Base-by-base conservation (phyloP, 768 basidiomycete species). In the Suillus sp. region DNA sequence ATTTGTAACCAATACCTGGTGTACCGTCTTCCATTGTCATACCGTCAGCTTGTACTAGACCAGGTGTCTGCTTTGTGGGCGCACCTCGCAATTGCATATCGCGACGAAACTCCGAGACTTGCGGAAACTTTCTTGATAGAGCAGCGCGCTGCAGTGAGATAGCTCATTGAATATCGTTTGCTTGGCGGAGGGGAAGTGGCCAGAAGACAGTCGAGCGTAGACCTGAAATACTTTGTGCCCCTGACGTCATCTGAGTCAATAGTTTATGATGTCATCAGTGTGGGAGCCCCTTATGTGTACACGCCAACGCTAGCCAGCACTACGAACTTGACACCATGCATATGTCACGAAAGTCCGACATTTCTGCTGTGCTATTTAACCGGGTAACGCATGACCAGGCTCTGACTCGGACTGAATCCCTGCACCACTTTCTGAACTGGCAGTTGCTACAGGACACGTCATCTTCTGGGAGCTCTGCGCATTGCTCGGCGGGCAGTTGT, bases 11-110 rank as follows among this genome's bases (percentile, higher is more conserved):
- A 27, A 53, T 53, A 57, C 56, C 56, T 57, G 40, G 56, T 57
- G 11, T 57, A 57, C 25, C 25, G 56, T 42, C 56, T 57, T 40
- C 5, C 27, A 7, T 48, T 5, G 8, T 16, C 22, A 48, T 25
- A 20, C 38, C 2, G 10, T 57, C 14, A 38, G 56, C 11, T 20
- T 57, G 25, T 11, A 8, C 32, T 5, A 37, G 18, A 27, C 27
- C 27, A 7, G 22, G 18, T 13, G 38, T 27, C 10, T 27, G 27
- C 25, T 40, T 37, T 30, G 11, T 20, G 3, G 7, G 38, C 56
- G 27, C 38, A 57, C 38, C 56, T 40, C 35, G 56, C 38, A 57
- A 11, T 40, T 14, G 38, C 56, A 40, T 57, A 57, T 57, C 56
- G 56, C 11, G 56, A 40, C 18, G 56, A 20, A 27, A 27, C 18